Evolutionary conservation across 169 alveolate species (phyloP).

Genomic region (Pseudocohnilembus persalinus): DNA sequence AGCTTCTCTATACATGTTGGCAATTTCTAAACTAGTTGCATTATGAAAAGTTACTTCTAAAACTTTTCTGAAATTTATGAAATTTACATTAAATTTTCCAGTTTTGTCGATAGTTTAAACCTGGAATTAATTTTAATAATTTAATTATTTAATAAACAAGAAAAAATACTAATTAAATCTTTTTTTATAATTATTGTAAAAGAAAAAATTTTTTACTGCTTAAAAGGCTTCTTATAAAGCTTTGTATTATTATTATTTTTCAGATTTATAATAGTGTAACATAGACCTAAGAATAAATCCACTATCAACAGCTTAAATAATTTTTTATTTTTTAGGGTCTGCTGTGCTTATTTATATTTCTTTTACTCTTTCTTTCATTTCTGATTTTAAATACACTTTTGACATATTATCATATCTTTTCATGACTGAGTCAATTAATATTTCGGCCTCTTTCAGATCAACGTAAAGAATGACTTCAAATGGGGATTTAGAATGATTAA

Average conservation of each 20-base stretch:
- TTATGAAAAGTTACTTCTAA: not conserved
- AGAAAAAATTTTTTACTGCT: too few relatives aligned
- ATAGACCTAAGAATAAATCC: slow-evolving; percentile 7
- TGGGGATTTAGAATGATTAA: not conserved
- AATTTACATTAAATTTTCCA: slow-evolving; percentile 21
- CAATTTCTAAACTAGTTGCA: slow-evolving; percentile 3
- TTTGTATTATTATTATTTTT: not conserved
- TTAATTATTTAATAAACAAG: not conserved
- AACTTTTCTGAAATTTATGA: slow-evolving; percentile 2
- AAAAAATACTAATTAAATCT: not conserved
- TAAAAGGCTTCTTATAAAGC: not conserved
- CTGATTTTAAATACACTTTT: slow-evolving; percentile 1
- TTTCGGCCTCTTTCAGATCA: slow-evolving; percentile 1
- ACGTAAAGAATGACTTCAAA: slow-evolving; percentile 30
- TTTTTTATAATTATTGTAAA: too few relatives aligned
- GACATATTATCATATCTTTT: slow-evolving; percentile 4
- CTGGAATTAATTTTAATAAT: not conserved
- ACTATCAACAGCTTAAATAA: not conserved
- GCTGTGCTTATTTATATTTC: not conserved
- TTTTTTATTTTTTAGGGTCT: not conserved
- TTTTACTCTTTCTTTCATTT: slow-evolving; percentile 15
- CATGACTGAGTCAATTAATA: slow-evolving; percentile 30
- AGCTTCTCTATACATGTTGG: slow-evolving; percentile 17
- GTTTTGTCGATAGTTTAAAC: slow-evolving; percentile 5
- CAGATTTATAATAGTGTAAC: slow-evolving; percentile 1